Evolutionary conservation across 768 basidiomycete species (phyloP).

Genomic region (Cyclocybe cylindracea): DNA sequence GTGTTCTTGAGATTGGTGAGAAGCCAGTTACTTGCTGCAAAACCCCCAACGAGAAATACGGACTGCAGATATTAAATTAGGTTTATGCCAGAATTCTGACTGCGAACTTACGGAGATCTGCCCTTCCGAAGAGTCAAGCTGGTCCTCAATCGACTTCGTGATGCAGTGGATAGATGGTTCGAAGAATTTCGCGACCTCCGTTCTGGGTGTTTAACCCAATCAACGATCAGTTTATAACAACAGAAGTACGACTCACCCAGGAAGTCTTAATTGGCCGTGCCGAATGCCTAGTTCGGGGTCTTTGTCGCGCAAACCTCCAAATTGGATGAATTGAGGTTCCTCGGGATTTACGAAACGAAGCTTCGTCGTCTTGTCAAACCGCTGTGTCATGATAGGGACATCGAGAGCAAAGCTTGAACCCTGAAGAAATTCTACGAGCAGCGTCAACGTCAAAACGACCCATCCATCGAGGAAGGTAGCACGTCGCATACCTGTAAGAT

Average conservation of each 20-base stretch:
- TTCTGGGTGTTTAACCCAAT: constrained; percentile 10
- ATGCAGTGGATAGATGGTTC: constrained; percentile 33
- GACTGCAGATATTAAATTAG: constrained; percentile 21
- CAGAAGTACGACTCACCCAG: constrained; percentile 22
- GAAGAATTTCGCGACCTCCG: constrained; percentile 32
- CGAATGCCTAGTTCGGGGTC: constrained; percentile 40
- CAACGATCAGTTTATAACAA: background rate
- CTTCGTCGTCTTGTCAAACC: constrained; percentile 50
- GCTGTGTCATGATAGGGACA: constrained; percentile 35
- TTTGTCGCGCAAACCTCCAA: constrained; percentile 42
- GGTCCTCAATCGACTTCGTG: constrained; percentile 23
- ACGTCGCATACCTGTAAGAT: constrained; percentile 19
- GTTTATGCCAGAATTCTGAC: background rate
- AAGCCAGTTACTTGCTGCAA: constrained; percentile 54
- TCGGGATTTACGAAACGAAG: constrained; percentile 36
- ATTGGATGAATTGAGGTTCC: constrained; percentile 46
- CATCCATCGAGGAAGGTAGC: too few relatives aligned
- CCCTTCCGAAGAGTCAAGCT: constrained; percentile 20
- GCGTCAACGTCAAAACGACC: too few relatives aligned
- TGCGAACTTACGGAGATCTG: constrained; percentile 30
- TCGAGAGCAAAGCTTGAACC: constrained; percentile 16
- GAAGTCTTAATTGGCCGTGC: constrained; percentile 45
- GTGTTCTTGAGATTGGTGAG: constrained; percentile 37
- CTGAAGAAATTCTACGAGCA: too few relatives aligned
- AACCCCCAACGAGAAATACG: constrained; percentile 52